Evolutionary conservation across 768 basidiomycete genomes (phyloP).

Genomic region (Lactifluus rugatus): DNA sequence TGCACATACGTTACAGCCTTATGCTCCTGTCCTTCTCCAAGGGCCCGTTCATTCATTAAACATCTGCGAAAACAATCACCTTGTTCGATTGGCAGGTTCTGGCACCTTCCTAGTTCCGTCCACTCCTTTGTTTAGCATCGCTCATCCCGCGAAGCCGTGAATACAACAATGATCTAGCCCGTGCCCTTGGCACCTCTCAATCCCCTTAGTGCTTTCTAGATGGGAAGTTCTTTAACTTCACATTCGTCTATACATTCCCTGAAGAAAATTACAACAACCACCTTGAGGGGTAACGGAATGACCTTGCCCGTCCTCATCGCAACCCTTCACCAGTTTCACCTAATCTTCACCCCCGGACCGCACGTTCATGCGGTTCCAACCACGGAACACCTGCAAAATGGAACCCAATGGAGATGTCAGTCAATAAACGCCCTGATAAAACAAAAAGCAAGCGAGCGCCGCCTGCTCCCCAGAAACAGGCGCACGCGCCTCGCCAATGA

Average conservation of each 20-base stretch:
- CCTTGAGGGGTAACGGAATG: neutral
- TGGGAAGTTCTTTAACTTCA: slow-evolving; percentile 1
- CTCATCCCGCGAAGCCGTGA: slow-evolving; percentile 1
- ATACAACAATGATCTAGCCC: neutral
- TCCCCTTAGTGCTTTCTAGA: neutral
- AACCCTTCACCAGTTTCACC: neutral
- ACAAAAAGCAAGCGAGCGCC: neutral
- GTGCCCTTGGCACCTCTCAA: neutral
- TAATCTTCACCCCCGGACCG: slow-evolving; percentile 28
- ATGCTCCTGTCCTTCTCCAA: neutral
- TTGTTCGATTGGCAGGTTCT: neutral
- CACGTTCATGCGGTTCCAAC: slow-evolving; percentile 70
- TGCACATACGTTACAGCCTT: neutral
- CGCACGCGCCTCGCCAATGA: neutral
- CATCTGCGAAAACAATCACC: neutral
- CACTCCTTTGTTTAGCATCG: neutral
- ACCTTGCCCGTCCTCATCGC: neutral
- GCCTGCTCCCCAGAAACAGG: neutral
- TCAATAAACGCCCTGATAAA: neutral
- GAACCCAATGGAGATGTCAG: slow-evolving; percentile 4
- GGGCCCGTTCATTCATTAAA: neutral
- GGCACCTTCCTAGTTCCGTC: neutral
- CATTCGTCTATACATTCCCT: neutral
- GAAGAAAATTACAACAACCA: neutral
- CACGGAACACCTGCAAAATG: slow-evolving; percentile 50